A percentile compares a stretch with the other conserved stretches of the same genome.
phyloP scores from a whole-genome alignment of 148 eudicot genomes.

The Rhododendron vialii region DNA sequence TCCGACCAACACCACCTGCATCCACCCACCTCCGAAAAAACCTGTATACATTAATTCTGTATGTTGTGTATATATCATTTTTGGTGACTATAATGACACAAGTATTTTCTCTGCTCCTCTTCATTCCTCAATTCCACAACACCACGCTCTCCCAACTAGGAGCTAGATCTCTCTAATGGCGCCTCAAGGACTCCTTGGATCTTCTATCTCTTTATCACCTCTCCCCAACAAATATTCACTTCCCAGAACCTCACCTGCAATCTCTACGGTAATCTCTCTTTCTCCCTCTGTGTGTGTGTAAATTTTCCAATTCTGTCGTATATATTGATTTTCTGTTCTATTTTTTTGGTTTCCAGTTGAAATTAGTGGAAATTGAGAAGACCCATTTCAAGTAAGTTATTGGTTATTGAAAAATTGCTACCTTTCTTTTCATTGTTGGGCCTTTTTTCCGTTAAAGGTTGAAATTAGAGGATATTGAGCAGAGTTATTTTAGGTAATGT shows the following conservation, averaged over 20 bases:
- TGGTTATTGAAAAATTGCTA: background rate
- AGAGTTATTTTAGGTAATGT: background rate
- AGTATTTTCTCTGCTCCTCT: background rate
- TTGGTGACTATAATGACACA: background rate
- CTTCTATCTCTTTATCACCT: conserved; percentile 16
- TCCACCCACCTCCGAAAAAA: background rate
- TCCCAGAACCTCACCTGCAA: conserved; percentile 16
- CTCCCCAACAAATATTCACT: conserved; percentile 14
- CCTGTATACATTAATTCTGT: background rate
- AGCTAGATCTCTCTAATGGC: conserved; percentile 33
- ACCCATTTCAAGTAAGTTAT: conserved; percentile 35
- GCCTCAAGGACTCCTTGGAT: conserved; percentile 25
- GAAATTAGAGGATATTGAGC: background rate
- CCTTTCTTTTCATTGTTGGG: background rate
- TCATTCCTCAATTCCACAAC: background rate
- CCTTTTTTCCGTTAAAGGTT: background rate
- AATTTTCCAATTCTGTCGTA: background rate
- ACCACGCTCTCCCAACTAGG: background rate
- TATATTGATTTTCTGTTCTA: conserved; percentile 12
- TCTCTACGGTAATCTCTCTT: conserved; percentile 23
- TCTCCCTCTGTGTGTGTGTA: background rate
- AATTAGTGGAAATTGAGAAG: conserved; percentile 41
- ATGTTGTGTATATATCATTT: background rate
- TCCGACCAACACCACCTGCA: conserved; percentile 15
- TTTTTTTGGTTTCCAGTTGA: conserved; percentile 35